Base-by-base conservation (phyloP, 768 basidiomycete species). In the Panellus pusillus region DNA sequence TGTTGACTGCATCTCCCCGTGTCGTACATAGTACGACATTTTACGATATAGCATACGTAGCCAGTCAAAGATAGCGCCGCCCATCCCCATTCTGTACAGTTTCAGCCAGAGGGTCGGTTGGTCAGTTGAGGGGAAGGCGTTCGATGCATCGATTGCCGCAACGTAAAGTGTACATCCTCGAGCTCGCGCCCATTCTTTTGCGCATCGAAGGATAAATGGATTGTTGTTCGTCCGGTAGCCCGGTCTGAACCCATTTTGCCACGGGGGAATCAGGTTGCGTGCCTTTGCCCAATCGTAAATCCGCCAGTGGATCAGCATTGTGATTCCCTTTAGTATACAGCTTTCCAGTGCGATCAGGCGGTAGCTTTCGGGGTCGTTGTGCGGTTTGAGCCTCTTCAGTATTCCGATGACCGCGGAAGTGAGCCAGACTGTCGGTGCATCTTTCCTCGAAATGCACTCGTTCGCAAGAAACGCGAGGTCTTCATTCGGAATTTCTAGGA, bases 311-410 rank as follows among this genome's bases (percentile, higher is more conserved):
- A 47, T 38, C 6, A 47, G 18, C 13, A 47, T 37, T 8, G 46
- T 47, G 17, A 37, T 7, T 0, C 1, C 32, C 9, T 47, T 47
- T 14, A 47, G 36, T 8, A 47, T 27, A 54, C 62, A 65, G 49
- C 64, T 63, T 44, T 69, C 68, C 0, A 68, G 56, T 0, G 60
- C 66, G 24, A 69, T 65, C 0, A 57, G 49, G 9, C 65, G 46
- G 44, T 67, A 68, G 53, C 52, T 62, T 7, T 60, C 48, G 0
- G 65, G 55, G 11, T 63, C n/a, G n/a, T 44, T 12, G 27, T 28
- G 12, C 14, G n/a, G n/a, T n/a, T 12, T n/a, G 24, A 28, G 24
- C 9, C 29, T 44, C 12, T 32, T 32, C 31, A 32, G 31, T 32
- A 32, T 6, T 7, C 38, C 38, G 18, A 40, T 40, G 6, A 40